Base-by-base conservation (phyloP, 441 rosid species). In the Erysimum cheiri region DNA sequence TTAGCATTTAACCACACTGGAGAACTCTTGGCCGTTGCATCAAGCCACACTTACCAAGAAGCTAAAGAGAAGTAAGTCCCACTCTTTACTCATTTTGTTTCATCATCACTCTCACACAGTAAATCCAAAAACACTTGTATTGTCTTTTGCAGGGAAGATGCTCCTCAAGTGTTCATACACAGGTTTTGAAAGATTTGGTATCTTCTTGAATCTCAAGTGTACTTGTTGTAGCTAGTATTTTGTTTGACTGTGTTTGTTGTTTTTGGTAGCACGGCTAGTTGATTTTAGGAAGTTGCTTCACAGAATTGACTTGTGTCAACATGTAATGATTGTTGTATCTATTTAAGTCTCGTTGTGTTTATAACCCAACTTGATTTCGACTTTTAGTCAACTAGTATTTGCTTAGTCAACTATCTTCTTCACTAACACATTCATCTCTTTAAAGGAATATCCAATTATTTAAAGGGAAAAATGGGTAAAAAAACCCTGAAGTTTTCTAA, bases 21-120 rank as follows among this genome's bases (percentile, higher is more conserved):
- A 73, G 77, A 78, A 53, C 80, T 90, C 76, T 79, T 94, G 77
- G 99, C 99, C 1, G 80, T 92, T 67, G 97, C 96, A 72, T 85
- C 97, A 65, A 88, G 64, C 26, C 37, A 82, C 78, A 85, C 90
- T 36, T 92, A 87, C 77, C 85, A 87, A 66, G 87, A 85, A 79
- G 92, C 89, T 47, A 75, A 65, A 66, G 96, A 90, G 84, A 77
- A 64, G 99, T 94, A 67, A 84, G 91, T 46, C 60, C 8, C 35
- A 56, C 35, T 56, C 39, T 54, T 8, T 14, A 12, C 24, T 6
- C 31, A 1, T 13, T 40, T 59, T 4, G 94, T 74, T 40, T 26
- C 17, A 26, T 40, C 9, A 28, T 36, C 43, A 29, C 31, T 12
- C 9, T 35, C 43, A 9, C 8, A 13, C 4, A 7, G 33, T 39